These are phyloP conservation scores for Stenogyne calaminthoides DNA, from an alignment of 305 asterid genomes.

Conservation along the genomic window DNA sequence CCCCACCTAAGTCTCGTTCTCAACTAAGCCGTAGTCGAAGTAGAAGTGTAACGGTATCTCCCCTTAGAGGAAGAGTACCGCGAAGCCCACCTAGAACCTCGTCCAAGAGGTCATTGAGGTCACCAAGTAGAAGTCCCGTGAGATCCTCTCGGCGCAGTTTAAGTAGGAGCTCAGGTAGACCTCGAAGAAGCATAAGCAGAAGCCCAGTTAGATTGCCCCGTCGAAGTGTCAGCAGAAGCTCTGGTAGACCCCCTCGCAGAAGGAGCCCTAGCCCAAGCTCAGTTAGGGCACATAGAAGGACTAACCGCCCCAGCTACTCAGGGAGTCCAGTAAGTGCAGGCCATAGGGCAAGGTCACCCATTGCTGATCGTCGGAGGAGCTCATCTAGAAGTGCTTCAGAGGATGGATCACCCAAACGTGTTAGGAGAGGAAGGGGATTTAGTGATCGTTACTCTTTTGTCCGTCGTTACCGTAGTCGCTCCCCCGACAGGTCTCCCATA, in stretches of 20 bases:
- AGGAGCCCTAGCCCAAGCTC: constrained; percentile 77
- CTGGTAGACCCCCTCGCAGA: constrained; percentile 56
- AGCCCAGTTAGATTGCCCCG: constrained; percentile 55
- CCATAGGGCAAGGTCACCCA: constrained; percentile 73
- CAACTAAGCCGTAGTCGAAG: constrained; percentile 57
- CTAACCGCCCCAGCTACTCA: constrained; percentile 67
- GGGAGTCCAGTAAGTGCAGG: constrained; percentile 67
- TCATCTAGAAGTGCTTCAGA: constrained; percentile 84
- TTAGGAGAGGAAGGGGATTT: constrained; percentile 95
- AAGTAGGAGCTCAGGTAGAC: constrained; percentile 60
- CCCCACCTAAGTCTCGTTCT: constrained; percentile 49
- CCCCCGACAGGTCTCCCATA: constrained; percentile 84
- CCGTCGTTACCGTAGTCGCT: constrained; percentile 82
- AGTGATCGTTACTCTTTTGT: constrained; percentile 86
- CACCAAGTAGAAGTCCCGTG: constrained; percentile 64
- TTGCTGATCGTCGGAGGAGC: constrained; percentile 70
- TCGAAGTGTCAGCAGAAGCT: constrained; percentile 74
- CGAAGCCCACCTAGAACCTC: constrained; percentile 65
- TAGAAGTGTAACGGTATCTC: constrained; percentile 63
- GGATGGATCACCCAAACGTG: constrained; percentile 90
- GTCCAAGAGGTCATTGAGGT: constrained; percentile 59
- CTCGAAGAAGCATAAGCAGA: constrained; percentile 62
- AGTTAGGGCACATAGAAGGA: constrained; percentile 62
- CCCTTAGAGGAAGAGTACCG: constrained; percentile 51
- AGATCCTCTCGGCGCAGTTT: constrained; percentile 49